phyloP scores from a whole-genome alignment of 257 asterid genomes.

The Striga asiatica region DNA sequence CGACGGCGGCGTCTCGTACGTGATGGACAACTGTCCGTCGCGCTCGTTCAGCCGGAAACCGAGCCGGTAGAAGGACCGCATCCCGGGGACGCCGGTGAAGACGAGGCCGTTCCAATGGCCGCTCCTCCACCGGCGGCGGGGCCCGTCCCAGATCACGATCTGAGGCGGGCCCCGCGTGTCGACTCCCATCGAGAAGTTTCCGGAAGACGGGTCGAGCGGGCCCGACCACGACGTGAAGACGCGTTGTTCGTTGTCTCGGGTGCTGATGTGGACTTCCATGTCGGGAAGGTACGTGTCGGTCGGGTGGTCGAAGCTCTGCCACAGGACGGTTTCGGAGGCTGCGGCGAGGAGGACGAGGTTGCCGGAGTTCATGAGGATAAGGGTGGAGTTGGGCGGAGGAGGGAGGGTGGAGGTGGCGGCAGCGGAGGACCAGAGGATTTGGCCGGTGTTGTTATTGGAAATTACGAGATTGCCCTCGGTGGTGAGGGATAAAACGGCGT shows the following conservation, averaged over 20 bases:
- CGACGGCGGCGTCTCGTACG: constrained; percentile 26
- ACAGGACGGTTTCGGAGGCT: not conserved
- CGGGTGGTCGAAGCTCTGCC: constrained; percentile 54
- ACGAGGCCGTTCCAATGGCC: constrained; percentile 50
- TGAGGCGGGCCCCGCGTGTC: constrained; percentile 70
- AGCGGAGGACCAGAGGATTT: constrained; percentile 34
- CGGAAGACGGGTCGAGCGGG: constrained; percentile 49
- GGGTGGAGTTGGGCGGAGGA: constrained; percentile 25
- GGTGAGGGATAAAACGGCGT: constrained; percentile 28
- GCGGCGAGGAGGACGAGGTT: constrained; percentile 22
- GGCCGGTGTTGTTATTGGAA: constrained; percentile 18
- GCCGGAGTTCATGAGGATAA: constrained; percentile 36
- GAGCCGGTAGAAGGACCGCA: constrained; percentile 18
- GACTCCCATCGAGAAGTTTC: constrained; percentile 50
- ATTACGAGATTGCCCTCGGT: constrained; percentile 34
- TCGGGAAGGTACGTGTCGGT: constrained; percentile 56
- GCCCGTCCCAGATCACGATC: constrained; percentile 64
- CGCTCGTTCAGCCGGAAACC: constrained; percentile 43
- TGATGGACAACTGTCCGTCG: constrained; percentile 19
- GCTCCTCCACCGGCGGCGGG: constrained; percentile 57
- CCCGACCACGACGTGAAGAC: constrained; percentile 50
- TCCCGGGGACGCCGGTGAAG: constrained; percentile 40
- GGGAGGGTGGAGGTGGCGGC: not conserved
- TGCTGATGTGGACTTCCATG: constrained; percentile 32
- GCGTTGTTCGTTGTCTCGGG: constrained; percentile 19